These are phyloP conservation scores for Neonectria sp. DNA, from an alignment of 2,329 filamentous ascomycete species.

Conservation along the genomic window DNA sequence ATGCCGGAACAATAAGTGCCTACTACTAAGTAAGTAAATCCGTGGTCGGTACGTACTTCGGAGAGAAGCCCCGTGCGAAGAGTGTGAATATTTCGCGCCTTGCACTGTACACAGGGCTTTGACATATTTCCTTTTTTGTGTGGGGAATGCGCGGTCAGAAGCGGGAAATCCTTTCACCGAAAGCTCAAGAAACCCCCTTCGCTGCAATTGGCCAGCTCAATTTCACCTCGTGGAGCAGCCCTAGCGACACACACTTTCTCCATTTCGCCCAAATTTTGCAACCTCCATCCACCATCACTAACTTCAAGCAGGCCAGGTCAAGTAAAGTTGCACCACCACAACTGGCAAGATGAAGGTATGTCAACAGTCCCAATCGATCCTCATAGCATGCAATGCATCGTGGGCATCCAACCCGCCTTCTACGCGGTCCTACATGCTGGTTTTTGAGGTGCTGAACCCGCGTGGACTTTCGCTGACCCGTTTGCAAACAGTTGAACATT, in stretches of 20 bases:
- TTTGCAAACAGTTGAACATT: slow-evolving; percentile 71
- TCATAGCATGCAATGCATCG: not conserved
- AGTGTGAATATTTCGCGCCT: not conserved
- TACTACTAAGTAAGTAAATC: not conserved
- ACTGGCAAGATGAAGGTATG: slow-evolving; percentile 66
- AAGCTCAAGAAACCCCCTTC: slow-evolving; percentile 5
- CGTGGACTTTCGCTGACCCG: slow-evolving; percentile 50
- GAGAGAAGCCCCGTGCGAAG: slow-evolving; percentile 11
- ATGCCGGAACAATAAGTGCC: not conserved
- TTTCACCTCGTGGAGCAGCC: slow-evolving; percentile 51
- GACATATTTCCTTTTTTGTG: slow-evolving; percentile 22
- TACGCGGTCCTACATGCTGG: not conserved
- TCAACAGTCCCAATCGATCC: slow-evolving; percentile 23
- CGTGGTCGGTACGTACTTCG: slow-evolving; percentile 1
- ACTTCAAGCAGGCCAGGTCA: slow-evolving; percentile 61
- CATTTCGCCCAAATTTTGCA: slow-evolving; percentile 55
- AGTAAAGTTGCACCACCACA: slow-evolving; percentile 61
- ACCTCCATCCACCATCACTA: slow-evolving; percentile 52
- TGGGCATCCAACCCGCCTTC: not conserved
- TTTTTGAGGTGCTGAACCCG: not conserved
- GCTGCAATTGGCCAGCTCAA: slow-evolving; percentile 52
- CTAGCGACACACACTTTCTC: slow-evolving; percentile 61
- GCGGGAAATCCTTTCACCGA: slow-evolving; percentile 46
- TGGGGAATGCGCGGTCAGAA: slow-evolving; percentile 1
- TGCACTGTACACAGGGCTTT: slow-evolving; percentile 27